These are phyloP conservation scores for Kandelia obovata DNA, from an alignment of 345 rosid genomes.

Conservation along the genomic window DNA sequence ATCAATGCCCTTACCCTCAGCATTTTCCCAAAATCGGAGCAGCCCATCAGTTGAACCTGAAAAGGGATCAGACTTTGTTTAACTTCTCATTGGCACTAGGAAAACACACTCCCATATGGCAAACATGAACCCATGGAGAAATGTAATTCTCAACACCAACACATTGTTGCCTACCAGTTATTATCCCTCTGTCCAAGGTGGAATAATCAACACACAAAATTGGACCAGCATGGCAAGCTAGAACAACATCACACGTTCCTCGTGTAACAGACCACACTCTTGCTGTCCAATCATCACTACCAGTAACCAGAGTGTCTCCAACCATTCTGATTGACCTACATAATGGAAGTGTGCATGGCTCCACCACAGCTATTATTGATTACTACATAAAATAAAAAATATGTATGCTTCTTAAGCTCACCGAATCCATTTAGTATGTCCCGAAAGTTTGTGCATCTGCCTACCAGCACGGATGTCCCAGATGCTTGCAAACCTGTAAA, in stretches of 20 bases:
- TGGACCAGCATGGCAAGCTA: conserved; percentile 98
- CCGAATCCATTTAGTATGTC: conserved; percentile 98
- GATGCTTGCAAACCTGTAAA: conserved; percentile 77
- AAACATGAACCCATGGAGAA: no score
- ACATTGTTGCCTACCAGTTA: conserved; percentile 57
- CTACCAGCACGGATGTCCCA: conserved; percentile 98
- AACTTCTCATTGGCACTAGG: conserved; percentile 1
- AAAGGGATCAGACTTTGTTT: conserved; percentile 20
- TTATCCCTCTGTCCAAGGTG: conserved; percentile 74
- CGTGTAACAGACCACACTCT: conserved; percentile 94
- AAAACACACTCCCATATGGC: background rate
- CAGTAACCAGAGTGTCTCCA: conserved; percentile 86
- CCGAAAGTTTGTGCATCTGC: conserved; percentile 95
- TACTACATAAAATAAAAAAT: conserved; percentile 9
- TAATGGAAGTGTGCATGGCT: conserved; percentile 13
- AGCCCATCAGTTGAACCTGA: conserved; percentile 98
- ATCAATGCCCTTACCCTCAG: conserved; percentile 54
- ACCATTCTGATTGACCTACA: conserved; percentile 96
- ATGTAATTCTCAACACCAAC: no score
- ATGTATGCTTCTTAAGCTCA: conserved; percentile 34
- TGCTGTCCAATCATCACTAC: conserved; percentile 99
- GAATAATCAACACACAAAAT: conserved; percentile 82
- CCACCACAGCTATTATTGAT: conserved; percentile 13
- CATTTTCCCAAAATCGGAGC: conserved; percentile 98
- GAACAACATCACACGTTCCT: conserved; percentile 87